A percentile compares a stretch with the other conserved stretches of the same genome.
Evolutionary conservation across 305 asterid species (phyloP).

Genomic region (Nicotiana rustica): DNA sequence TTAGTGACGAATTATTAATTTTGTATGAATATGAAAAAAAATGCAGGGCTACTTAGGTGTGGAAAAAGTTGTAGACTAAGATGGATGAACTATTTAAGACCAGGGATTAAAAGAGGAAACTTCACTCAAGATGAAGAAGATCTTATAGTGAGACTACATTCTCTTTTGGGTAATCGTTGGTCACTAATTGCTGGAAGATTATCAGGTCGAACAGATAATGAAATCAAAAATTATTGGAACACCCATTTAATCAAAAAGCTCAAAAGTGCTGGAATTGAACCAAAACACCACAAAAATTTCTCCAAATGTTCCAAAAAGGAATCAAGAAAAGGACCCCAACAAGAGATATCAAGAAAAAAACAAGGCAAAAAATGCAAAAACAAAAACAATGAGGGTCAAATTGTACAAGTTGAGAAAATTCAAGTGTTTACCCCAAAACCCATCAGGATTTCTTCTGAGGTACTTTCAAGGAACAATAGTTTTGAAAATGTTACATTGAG

Average conservation of each 20-base stretch:
- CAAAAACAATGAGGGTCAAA: not conserved
- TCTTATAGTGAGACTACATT: slow-evolving; percentile 58
- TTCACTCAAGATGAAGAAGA: slow-evolving; percentile 63
- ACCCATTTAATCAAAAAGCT: slow-evolving; percentile 56
- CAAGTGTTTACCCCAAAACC: slow-evolving; percentile 34
- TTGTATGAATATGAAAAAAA: not conserved
- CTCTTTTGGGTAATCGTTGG: slow-evolving; percentile 70
- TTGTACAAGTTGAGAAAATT: not conserved
- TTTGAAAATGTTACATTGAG: slow-evolving; percentile 1
- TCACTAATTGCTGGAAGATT: slow-evolving; percentile 68
- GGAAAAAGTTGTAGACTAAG: slow-evolving; percentile 71
- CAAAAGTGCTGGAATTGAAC: slow-evolving; percentile 21
- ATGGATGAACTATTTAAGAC: slow-evolving; percentile 75
- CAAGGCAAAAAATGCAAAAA: not conserved
- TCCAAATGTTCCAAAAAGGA: not conserved
- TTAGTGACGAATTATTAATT: not conserved
- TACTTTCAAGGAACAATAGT: slow-evolving; percentile 22
- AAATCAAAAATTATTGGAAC: slow-evolving; percentile 66
- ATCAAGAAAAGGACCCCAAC: not conserved
- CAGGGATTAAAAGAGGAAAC: slow-evolving; percentile 73
- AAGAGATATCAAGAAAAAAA: not conserved
- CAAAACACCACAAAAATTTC: not conserved
- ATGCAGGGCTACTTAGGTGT: slow-evolving; percentile 60
- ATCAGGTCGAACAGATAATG: slow-evolving; percentile 73
- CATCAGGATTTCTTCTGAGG: slow-evolving; percentile 18